These are phyloP conservation scores for Neoboletus brunneissimus DNA, from an alignment of 768 basidiomycete species.

Conservation along the genomic window DNA sequence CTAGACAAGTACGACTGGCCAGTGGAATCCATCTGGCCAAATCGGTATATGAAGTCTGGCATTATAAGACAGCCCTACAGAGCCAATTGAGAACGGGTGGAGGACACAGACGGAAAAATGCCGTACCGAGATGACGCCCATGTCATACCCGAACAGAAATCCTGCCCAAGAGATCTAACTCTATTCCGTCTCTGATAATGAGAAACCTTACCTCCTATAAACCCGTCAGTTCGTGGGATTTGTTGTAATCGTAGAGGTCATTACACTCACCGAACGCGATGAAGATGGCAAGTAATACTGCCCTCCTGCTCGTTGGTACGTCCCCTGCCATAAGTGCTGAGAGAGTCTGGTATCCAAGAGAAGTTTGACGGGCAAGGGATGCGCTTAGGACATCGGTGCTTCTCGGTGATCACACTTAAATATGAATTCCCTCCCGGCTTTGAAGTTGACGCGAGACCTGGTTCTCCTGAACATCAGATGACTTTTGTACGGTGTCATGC, in stretches of 20 bases:
- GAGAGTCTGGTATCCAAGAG: not conserved
- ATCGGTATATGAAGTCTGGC: conserved; percentile 70
- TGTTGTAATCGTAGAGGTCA: not conserved
- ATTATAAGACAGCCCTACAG: conserved; percentile 72
- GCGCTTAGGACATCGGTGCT: not conserved
- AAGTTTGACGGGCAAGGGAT: not conserved
- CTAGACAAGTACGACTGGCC: conserved; percentile 54
- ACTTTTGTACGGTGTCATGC: conserved; percentile 3
- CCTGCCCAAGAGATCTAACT: conserved; percentile 28
- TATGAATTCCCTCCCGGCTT: conserved; percentile 2
- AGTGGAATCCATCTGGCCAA: conserved; percentile 50
- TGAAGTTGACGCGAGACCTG: not conserved
- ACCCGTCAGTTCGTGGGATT: not conserved
- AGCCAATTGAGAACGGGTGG: not conserved
- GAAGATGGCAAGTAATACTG: conserved; percentile 64
- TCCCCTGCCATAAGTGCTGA: conserved; percentile 34
- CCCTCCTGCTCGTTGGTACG: conserved; percentile 60
- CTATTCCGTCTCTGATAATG: not conserved
- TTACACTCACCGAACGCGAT: conserved; percentile 63
- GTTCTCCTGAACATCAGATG: conserved; percentile 15
- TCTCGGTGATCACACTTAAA: conserved; percentile 3
- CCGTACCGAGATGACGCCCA: conserved; percentile 70
- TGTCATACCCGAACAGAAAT: conserved; percentile 73
- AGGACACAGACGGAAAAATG: not conserved
- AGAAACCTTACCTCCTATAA: conserved; percentile 21